Evolutionary conservation across 345 rosid genomes (phyloP).

Genomic region (Rhizophora mangle): DNA sequence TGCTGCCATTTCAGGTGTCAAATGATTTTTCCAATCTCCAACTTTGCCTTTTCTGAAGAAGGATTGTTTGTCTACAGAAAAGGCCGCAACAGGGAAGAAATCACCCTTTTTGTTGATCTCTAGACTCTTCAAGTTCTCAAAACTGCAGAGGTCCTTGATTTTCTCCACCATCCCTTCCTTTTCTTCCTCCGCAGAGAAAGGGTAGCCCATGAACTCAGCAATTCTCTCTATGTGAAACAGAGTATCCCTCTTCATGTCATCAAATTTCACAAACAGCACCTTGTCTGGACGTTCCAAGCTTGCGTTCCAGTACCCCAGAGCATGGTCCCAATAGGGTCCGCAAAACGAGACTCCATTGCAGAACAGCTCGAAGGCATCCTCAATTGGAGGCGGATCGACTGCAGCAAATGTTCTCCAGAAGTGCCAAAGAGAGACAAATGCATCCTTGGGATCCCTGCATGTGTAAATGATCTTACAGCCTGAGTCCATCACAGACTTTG

Average conservation of each 20-base stretch:
- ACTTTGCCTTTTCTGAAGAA: conserved; percentile 1
- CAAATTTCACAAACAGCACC: not conserved
- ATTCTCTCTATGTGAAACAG: not conserved
- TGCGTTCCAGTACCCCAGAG: not conserved
- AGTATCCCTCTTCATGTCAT: not conserved
- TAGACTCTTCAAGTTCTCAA: not conserved
- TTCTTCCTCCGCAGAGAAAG: not conserved
- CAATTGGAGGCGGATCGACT: not conserved
- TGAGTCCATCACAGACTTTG: not conserved
- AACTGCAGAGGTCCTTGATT: not conserved
- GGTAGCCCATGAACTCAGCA: conserved; percentile 3
- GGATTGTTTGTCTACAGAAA: not conserved
- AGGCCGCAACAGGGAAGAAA: not conserved
- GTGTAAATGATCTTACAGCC: not conserved
- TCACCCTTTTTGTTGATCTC: not conserved
- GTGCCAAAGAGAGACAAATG: not conserved
- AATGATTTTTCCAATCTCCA: not conserved
- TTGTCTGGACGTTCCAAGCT: not conserved
- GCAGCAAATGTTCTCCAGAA: not conserved
- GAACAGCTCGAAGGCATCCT: not conserved
- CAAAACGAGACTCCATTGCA: not conserved
- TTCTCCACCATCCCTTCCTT: not conserved
- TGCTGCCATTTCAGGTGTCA: not conserved
- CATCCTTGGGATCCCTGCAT: not conserved
- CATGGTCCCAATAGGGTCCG: not conserved